A percentile compares a stretch with the other conserved stretches of the same genome.
Conservation (phyloP, 2,329 filamentous ascomycete species). For the Neophaeococcomyces mojaviensis region DNA sequence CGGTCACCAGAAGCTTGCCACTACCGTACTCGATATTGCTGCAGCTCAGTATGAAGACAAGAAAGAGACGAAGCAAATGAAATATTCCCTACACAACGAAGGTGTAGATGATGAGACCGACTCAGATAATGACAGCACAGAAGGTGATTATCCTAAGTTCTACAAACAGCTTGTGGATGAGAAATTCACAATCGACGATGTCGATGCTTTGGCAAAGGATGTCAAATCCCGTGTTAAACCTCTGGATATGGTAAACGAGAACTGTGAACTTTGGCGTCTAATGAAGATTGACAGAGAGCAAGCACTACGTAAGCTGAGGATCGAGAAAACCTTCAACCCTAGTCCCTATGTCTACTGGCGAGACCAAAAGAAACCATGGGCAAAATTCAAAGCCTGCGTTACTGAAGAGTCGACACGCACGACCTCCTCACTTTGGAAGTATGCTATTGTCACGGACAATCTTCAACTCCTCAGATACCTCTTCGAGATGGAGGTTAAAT, state of each 20-base stretch:
- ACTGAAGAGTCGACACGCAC: not conserved
- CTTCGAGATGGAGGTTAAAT: slow-evolving; percentile 47
- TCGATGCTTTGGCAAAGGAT: slow-evolving; percentile 61
- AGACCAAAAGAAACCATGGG: slow-evolving; percentile 15
- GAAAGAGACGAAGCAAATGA: slow-evolving; percentile 35
- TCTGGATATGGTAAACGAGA: slow-evolving; percentile 42
- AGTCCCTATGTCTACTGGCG: not conserved
- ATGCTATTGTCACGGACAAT: slow-evolving; percentile 49
- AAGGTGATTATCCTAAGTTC: slow-evolving; percentile 32
- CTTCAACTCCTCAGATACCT: slow-evolving; percentile 48
- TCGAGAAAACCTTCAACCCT: slow-evolving; percentile 2
- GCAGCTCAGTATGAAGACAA: slow-evolving; percentile 60
- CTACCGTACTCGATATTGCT: slow-evolving; percentile 61
- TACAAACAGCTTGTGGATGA: slow-evolving; percentile 53
- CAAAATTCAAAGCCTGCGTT: slow-evolving; percentile 15
- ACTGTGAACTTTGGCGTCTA: slow-evolving; percentile 30
- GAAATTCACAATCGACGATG: slow-evolving; percentile 66
- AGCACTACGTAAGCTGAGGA: not conserved
- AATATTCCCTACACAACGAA: slow-evolving; percentile 33
- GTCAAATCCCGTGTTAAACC: slow-evolving; percentile 60
- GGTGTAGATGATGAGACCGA: slow-evolving; percentile 26
- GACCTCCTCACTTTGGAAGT: slow-evolving; percentile 29
- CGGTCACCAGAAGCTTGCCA: slow-evolving; percentile 58
- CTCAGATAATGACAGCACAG: slow-evolving; percentile 25
- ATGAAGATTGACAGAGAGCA: slow-evolving; percentile 13